Percentiles rank a stretch among this genome's conserved stretches.
phyloP scores from a whole-genome alignment of 2,329 filamentous ascomycete species.

The Diaporthe caulivora region DNA sequence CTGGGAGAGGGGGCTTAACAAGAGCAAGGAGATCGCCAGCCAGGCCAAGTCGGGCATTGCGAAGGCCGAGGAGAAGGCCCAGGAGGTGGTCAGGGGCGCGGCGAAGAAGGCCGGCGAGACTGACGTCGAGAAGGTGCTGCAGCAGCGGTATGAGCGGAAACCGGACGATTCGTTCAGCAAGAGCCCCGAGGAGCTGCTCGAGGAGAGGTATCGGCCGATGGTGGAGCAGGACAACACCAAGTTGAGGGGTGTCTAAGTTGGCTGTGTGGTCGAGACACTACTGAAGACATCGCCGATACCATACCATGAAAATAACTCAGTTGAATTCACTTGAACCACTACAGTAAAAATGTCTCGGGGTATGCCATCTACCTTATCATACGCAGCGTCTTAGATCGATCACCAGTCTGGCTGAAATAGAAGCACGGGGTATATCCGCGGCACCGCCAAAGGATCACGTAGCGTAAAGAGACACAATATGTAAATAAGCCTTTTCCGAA shows the following conservation, averaged over 20 bases:
- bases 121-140: conserved; percentile 61
- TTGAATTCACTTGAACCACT: not conserved
- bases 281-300: not conserved
- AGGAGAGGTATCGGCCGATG: conserved; percentile 66
- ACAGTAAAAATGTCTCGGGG: not conserved
- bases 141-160: conserved; percentile 62
- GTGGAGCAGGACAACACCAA: conserved; percentile 59
- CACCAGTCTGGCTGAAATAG: not conserved
- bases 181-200: conserved; percentile 65
- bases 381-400: not conserved
- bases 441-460: not conserved
- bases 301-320: not conserved
- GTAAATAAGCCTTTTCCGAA: not conserved
- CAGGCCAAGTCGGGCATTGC: conserved; percentile 53
- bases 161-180: conserved; percentile 55
- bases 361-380: not conserved
- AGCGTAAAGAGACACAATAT: not conserved
- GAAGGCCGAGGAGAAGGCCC: conserved; percentile 51
- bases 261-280: not conserved
- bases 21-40: conserved; percentile 54
- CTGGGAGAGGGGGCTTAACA: conserved; percentile 57
- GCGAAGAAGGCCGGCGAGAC: conserved; percentile 44
- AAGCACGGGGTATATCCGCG: not conserved
- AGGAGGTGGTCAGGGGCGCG: conserved; percentile 46
- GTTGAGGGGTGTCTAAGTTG: conserved; percentile 52